Conservation (phyloP, 106 monocot species). For the Iris macrosiphon region DNA sequence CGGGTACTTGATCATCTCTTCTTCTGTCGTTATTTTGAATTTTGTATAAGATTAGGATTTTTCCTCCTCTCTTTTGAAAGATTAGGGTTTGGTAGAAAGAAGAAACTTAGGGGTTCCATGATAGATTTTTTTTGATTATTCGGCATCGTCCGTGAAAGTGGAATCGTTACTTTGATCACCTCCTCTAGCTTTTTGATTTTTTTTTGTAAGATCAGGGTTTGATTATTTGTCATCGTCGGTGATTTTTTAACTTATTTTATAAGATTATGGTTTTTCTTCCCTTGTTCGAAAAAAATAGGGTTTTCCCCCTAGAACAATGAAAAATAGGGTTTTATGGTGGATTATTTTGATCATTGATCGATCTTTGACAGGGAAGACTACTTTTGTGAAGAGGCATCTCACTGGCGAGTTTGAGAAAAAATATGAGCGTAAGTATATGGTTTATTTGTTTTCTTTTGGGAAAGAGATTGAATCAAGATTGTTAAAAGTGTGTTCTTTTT, state of each 20-base stretch:
- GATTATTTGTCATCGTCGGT: no score
- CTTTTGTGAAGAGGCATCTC: constrained; percentile 54
- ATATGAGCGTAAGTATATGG: constrained; percentile 40
- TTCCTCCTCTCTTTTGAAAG: background rate
- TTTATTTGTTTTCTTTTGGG: background rate
- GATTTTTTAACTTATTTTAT: no score
- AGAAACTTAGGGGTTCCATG: background rate
- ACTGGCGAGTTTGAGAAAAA: constrained; percentile 63
- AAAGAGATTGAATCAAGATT: no score
- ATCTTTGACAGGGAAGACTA: constrained; percentile 39
- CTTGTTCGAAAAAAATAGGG: background rate
- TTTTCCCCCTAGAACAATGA: background rate
- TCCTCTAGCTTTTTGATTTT: background rate
- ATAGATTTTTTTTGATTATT: no score
- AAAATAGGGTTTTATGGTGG: background rate
- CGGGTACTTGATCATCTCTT: constrained; percentile 1
- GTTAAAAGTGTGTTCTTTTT: background rate
- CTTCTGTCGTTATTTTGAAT: background rate
- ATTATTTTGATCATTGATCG: background rate
- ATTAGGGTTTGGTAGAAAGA: no score
- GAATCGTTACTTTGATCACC: no score
- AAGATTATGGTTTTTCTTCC: background rate
- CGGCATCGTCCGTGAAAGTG: no score
- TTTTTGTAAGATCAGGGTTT: background rate
- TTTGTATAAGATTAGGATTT: background rate